Evolutionary conservation across 768 basidiomycete species (phyloP), one percentile per base, ranked within the genome.

Genomic region (Coprinopsis marcescibilis): DNA sequence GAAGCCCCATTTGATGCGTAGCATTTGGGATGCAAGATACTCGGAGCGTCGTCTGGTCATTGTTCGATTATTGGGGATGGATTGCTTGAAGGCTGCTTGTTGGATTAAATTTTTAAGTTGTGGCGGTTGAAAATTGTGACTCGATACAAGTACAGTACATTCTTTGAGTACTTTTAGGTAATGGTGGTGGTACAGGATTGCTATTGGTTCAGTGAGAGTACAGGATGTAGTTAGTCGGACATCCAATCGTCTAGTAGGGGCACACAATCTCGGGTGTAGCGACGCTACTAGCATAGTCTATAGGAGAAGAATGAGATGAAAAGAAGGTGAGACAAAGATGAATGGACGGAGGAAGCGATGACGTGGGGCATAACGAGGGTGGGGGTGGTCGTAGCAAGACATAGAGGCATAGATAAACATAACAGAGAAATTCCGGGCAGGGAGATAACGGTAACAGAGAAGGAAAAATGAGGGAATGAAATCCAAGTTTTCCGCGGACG

Each of bases 241-340:
- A 32, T 32, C 8, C 30, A 32, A 32, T 8, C 8, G n/a, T 8
- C 30, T n/a, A 8, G 30, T 32, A n/a, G 30, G 25, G 2, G 8
- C 43, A 45, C 33, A 35, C 32, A 36, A 24, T 36, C 33, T 45
- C 23, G 14, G 34, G 33, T 45, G 33, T 35, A 40, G 38, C 20
- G 21, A 17, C 44, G 34, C n/a, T 34, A 27, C 43, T 44, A 23
- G 29, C 20, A 44, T 12, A n/a, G 43, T 44, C 43, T 44, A 44
- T 44, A 26, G 25, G 21, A 5, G 15, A 29, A 12, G 19, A 45
- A 13, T 14, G 12, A 19, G 25, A 10, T 11, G 11, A 40, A 23
- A 10, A 15, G 38, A 45, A 17, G 35, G 43, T 20, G 14, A 23
- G 20, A 11, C 19, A 45, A 15, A 35, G 43, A 44, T 17, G 26